A percentile compares a stretch with the other conserved stretches of the same genome.
Conservation (phyloP, 345 rosid genomes). For the Populus alba region DNA sequence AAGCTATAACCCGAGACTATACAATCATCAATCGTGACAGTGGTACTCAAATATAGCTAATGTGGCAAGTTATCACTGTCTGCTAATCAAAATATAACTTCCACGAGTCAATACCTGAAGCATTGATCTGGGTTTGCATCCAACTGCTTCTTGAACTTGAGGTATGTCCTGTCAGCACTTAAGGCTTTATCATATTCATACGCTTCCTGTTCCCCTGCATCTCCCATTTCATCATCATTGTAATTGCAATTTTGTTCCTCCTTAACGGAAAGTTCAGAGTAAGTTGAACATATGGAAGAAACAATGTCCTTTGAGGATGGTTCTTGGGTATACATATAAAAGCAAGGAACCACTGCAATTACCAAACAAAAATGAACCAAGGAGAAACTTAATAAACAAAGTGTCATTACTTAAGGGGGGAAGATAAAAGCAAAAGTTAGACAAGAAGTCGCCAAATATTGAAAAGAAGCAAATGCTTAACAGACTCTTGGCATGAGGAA, state of each 20-base stretch:
- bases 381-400: neutral
- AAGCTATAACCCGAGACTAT: neutral
- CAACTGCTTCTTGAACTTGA: constrained; percentile 78
- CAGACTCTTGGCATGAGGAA: neutral
- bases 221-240: constrained; percentile 46
- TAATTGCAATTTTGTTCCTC: constrained; percentile 33
- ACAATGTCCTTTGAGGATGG: constrained; percentile 33
- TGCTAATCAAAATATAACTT: neutral
- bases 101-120: constrained; percentile 58
- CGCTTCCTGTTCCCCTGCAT: constrained; percentile 64
- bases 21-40: neutral
- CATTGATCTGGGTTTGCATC: constrained; percentile 84
- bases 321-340: constrained; percentile 64
- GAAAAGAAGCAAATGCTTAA: neutral
- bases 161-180: constrained; percentile 78
- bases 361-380: constrained; percentile 9
- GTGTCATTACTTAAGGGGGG: too few relatives aligned
- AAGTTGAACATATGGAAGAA: constrained; percentile 35
- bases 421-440: too few relatives aligned
- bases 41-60: neutral
- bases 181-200: constrained; percentile 84
- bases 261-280: constrained; percentile 46
- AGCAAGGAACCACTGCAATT: constrained; percentile 74
- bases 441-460: neutral
- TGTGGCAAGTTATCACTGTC: neutral